Evolutionary conservation across 371 early-diverging fungal genomes (phyloP).

Genomic region (Blakeslea trispora): DNA sequence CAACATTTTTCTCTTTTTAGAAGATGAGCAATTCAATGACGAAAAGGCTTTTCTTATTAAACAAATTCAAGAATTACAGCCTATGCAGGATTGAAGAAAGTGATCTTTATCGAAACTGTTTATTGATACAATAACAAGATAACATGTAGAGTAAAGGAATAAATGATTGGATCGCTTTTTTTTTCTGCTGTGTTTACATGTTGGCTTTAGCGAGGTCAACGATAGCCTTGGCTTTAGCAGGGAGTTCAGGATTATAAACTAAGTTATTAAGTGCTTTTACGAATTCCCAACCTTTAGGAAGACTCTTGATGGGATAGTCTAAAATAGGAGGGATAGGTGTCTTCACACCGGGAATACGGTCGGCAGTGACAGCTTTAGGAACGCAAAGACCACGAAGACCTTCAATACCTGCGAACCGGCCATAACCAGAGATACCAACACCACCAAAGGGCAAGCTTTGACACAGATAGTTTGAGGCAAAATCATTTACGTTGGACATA

Average conservation of each 20-base stretch:
- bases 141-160: neutral
- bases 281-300: slow-evolving; percentile 45
- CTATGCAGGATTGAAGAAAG: slow-evolving; percentile 38
- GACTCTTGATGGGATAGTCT: slow-evolving; percentile 61
- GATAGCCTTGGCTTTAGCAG: slow-evolving; percentile 41
- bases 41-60: slow-evolving; percentile 96
- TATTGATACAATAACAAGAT: neutral
- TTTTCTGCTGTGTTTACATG: slow-evolving; percentile 10
- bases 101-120: neutral
- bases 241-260: slow-evolving; percentile 42
- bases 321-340: slow-evolving; percentile 73
- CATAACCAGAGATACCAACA: slow-evolving; percentile 79
- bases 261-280: slow-evolving; percentile 41
- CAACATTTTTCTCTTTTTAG: slow-evolving; percentile 35
- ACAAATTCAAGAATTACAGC: slow-evolving; percentile 75
- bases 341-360: slow-evolving; percentile 71
- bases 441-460: slow-evolving; percentile 87
- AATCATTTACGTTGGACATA: slow-evolving; percentile 88
- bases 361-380: slow-evolving; percentile 72
- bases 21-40: slow-evolving; percentile 98
- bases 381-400: slow-evolving; percentile 76
- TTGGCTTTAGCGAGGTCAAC: slow-evolving; percentile 46
- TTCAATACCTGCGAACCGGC: slow-evolving; percentile 73
- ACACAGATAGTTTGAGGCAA: slow-evolving; percentile 83
- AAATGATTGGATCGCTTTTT: neutral